A percentile compares a stretch with the other conserved stretches of the same genome.
Evolutionary conservation across 2,329 filamentous ascomycete genomes (phyloP).

Genomic region (Cordyceps sp.): DNA sequence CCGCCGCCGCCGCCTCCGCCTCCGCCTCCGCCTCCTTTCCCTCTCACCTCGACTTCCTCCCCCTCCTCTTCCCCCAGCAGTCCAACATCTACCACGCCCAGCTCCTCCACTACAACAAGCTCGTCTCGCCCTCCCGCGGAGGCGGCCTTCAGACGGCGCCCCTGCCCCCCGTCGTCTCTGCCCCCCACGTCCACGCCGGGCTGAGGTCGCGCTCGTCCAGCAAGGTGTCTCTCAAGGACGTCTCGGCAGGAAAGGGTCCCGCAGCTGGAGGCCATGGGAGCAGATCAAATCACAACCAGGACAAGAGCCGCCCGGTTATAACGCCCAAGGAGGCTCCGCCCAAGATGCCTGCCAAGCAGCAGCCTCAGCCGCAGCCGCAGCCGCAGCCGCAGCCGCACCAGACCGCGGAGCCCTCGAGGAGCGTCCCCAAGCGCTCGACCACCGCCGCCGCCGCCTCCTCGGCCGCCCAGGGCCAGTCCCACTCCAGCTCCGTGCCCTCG

Average conservation of each 20-base stretch:
- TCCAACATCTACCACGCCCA: slow-evolving; percentile 43
- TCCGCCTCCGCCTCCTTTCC: slow-evolving; percentile 16
- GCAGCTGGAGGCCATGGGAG: slow-evolving; percentile 47
- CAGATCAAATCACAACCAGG: slow-evolving; percentile 37
- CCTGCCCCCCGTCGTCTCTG: slow-evolving; percentile 36
- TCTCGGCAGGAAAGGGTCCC: slow-evolving; percentile 25
- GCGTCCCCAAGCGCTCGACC: slow-evolving; percentile 12
- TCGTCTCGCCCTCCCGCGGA: slow-evolving; percentile 39
- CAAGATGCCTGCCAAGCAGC: slow-evolving; percentile 36
- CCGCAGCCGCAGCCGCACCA: no score
- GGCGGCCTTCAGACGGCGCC: slow-evolving; percentile 39
- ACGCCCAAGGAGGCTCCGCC: slow-evolving; percentile 34
- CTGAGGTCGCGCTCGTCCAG: slow-evolving; percentile 41
- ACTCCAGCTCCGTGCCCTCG: slow-evolving; percentile 83
- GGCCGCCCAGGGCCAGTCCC: slow-evolving; percentile 16
- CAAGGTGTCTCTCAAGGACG: slow-evolving; percentile 41
- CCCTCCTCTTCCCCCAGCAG: slow-evolving; percentile 42
- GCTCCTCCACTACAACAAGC: slow-evolving; percentile 48
- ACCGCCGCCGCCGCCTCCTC: slow-evolving; percentile 9
- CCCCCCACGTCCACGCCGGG: slow-evolving; percentile 38
- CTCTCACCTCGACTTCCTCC: slow-evolving; percentile 34
- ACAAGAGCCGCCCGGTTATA: slow-evolving; percentile 47
- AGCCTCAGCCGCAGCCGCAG: slow-evolving; percentile 10
- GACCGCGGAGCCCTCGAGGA: slow-evolving; percentile 15
- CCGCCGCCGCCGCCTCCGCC: slow-evolving; percentile 14